These are phyloP conservation scores for Cutaneotrichosporon cavernicola DNA, from an alignment of 1,284 basidiomycete species.

Conservation along the genomic window DNA sequence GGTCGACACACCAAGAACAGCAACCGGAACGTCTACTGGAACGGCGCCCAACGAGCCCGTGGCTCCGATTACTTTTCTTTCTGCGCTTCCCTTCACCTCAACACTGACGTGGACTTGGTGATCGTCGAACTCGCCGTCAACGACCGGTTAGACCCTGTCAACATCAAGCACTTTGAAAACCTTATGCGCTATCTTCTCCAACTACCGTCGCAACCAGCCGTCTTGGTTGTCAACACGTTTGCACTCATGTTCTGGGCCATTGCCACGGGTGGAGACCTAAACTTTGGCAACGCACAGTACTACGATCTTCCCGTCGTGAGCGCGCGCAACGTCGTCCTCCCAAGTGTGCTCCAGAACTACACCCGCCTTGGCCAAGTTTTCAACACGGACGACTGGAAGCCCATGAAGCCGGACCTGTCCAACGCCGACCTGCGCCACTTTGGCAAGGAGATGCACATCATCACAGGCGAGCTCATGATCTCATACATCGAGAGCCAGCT, in stretches of 20 bases:
- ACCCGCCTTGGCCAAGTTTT: slow-evolving; percentile 34
- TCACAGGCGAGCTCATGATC: slow-evolving; percentile 37
- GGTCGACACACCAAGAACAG: slow-evolving; percentile 10
- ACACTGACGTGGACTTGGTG: slow-evolving; percentile 36
- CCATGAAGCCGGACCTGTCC: slow-evolving; percentile 7
- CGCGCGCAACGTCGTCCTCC: slow-evolving; percentile 38
- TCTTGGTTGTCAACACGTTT: slow-evolving; percentile 32
- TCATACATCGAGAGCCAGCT: slow-evolving; percentile 46
- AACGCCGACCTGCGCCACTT: slow-evolving; percentile 43
- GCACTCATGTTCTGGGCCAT: slow-evolving; percentile 41
- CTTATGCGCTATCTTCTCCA: slow-evolving; percentile 20
- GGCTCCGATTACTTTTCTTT: slow-evolving; percentile 40
- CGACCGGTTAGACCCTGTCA: slow-evolving; percentile 23
- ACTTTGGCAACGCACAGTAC: slow-evolving; percentile 39
- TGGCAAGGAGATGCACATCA: slow-evolving; percentile 24
- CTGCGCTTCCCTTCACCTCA: slow-evolving; percentile 36
- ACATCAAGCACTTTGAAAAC: slow-evolving; percentile 16
- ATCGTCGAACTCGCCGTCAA: slow-evolving; percentile 44
- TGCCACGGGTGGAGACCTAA: slow-evolving; percentile 42
- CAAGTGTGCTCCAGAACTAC: slow-evolving; percentile 24
- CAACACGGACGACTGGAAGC: slow-evolving; percentile 2
- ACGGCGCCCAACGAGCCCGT: slow-evolving; percentile 31
- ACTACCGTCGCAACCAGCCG: slow-evolving; percentile 6
- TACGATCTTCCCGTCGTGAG: slow-evolving; percentile 48
- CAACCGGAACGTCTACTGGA: slow-evolving; percentile 31